These are phyloP conservation scores for Begonia loranthoides DNA, from an alignment of 306 rosid species.

Conservation along the genomic window DNA sequence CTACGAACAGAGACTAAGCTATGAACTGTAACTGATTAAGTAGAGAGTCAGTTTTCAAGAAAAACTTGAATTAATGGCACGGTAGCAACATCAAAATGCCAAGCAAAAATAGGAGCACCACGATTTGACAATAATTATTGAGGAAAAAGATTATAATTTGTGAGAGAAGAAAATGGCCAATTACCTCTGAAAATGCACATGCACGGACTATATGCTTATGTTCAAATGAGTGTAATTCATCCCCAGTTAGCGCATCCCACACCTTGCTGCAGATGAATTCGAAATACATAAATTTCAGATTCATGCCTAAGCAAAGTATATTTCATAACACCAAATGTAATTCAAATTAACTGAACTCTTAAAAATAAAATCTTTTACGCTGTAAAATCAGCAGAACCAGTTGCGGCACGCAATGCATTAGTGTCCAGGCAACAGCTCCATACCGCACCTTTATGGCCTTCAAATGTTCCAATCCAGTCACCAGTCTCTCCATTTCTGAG, in stretches of 20 bases:
- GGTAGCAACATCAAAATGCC: too few relatives aligned
- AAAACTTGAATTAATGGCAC: too few relatives aligned
- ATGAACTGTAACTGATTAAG: too few relatives aligned
- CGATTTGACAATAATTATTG: too few relatives aligned
- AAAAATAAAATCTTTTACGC: slow-evolving; percentile 26
- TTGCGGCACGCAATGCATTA: slow-evolving; percentile 86
- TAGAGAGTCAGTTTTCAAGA: too few relatives aligned
- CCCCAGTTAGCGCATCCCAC: slow-evolving; percentile 96
- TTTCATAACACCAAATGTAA: too few relatives aligned
- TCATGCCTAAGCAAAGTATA: too few relatives aligned
- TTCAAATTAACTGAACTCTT: too few relatives aligned
- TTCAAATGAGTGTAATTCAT: slow-evolving; percentile 83
- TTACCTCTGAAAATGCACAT: slow-evolving; percentile 89
- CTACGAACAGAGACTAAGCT: background rate
- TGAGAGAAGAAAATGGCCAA: too few relatives aligned
- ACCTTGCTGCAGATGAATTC: slow-evolving; percentile 52
- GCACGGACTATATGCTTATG: slow-evolving; percentile 99
- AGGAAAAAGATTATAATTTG: too few relatives aligned
- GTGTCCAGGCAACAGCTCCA: slow-evolving; percentile 99
- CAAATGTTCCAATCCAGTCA: slow-evolving; percentile 98
- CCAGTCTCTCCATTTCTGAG: slow-evolving; percentile 97
- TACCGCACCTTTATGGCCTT: slow-evolving; percentile 98
- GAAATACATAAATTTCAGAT: too few relatives aligned
- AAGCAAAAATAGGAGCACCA: too few relatives aligned
- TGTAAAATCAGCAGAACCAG: slow-evolving; percentile 95